Percentiles rank a stretch among this genome's conserved stretches.
These are phyloP conservation scores for Conringia planisiliqua DNA, from an alignment of 345 rosid species.

Conservation along the genomic window DNA sequence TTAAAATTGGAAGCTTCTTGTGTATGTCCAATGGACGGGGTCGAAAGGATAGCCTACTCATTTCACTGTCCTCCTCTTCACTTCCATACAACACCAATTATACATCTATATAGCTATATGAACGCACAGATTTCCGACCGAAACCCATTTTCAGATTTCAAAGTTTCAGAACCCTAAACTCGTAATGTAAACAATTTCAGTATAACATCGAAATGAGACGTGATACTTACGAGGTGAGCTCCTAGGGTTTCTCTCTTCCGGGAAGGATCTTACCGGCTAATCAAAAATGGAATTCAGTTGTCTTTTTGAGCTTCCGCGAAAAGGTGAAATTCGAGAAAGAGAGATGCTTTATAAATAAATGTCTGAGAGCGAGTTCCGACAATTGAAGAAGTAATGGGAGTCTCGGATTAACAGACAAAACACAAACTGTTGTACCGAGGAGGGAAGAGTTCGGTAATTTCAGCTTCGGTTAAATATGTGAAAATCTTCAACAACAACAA, in stretches of 20 bases:
- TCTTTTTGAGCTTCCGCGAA: background rate
- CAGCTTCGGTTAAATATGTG: background rate
- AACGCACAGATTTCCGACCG: background rate
- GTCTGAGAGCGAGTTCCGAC: background rate
- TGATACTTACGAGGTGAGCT: constrained; percentile 4
- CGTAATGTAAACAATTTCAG: background rate
- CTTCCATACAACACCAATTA: background rate
- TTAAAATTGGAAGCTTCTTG: constrained; percentile 93
- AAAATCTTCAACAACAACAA: background rate
- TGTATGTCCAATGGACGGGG: constrained; percentile 95
- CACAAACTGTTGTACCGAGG: constrained; percentile 2
- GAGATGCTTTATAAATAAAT: background rate
- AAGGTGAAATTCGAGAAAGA: background rate
- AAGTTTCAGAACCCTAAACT: background rate
- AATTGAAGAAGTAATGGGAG: background rate
- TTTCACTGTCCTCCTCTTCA: constrained; percentile 22
- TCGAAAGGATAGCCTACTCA: constrained; percentile 91
- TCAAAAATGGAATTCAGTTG: background rate
- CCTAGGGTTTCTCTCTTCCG: constrained; percentile 17
- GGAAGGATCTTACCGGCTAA: background rate
- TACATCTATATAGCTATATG: background rate
- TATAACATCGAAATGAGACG: background rate
- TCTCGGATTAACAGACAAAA: background rate
- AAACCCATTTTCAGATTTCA: background rate
- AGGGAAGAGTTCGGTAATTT: constrained; percentile 2